Percentiles rank a stretch among this genome's conserved stretches.
Conservation (phyloP, 345 rosid species). For the Excoecaria cochinchinensis region DNA sequence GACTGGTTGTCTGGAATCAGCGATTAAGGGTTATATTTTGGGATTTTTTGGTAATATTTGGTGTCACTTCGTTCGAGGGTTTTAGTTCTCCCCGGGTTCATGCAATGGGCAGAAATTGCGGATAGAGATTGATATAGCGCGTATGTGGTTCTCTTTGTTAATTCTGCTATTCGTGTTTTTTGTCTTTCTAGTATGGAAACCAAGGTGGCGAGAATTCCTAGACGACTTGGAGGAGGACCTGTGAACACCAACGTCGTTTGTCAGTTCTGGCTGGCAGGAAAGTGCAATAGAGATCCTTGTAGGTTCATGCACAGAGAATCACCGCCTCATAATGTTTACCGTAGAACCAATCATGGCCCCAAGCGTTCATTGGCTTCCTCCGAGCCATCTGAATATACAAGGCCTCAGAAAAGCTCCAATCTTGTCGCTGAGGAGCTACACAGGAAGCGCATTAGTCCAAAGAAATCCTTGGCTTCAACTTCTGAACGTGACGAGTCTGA, state of each 20-base stretch:
- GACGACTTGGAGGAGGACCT: conserved; percentile 8
- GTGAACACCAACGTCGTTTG: conserved; percentile 12
- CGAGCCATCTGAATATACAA: not conserved
- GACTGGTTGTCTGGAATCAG: too few species aligned
- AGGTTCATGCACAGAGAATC: conserved; percentile 25
- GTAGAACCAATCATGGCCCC: not conserved
- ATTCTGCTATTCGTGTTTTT: not conserved
- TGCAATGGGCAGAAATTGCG: too few species aligned
- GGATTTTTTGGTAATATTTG: too few species aligned
- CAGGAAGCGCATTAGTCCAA: not conserved
- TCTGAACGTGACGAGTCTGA: not conserved
- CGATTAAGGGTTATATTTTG: too few species aligned
- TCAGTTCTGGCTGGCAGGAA: conserved; percentile 17
- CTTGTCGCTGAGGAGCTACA: not conserved
- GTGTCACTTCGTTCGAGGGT: too few species aligned
- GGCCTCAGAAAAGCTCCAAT: not conserved
- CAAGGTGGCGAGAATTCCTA: not conserved
- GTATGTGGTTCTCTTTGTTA: too few species aligned
- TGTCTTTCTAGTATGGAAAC: conserved; percentile 6
- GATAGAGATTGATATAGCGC: too few species aligned
- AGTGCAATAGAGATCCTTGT: conserved; percentile 40
- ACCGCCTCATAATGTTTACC: not conserved
- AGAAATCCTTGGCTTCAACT: not conserved
- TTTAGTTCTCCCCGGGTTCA: too few species aligned
- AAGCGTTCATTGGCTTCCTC: not conserved